phyloP scores from a whole-genome alignment of 2,329 filamentous ascomycete genomes.

The Aspergillus persii region DNA sequence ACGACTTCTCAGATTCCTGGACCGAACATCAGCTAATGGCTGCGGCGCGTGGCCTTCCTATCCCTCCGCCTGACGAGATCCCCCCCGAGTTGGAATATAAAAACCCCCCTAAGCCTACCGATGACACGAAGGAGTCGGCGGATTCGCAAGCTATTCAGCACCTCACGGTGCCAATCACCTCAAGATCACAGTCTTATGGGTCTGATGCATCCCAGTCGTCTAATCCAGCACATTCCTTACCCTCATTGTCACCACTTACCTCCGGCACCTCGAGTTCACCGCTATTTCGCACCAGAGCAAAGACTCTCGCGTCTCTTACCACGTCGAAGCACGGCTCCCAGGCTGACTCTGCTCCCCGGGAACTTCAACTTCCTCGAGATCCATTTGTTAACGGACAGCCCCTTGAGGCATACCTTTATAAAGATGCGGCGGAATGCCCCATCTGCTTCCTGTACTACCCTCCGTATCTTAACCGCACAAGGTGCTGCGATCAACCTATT shows the following conservation, averaged over 20 bases:
- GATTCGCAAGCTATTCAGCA: conserved; percentile 62
- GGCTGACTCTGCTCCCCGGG: conserved; percentile 70
- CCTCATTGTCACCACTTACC: conserved; percentile 55
- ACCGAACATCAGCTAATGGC: conserved; percentile 94
- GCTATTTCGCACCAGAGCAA: conserved; percentile 77
- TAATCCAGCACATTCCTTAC: conserved; percentile 60
- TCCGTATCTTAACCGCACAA: conserved; percentile 86
- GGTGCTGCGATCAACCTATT: conserved; percentile 93
- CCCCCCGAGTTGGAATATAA: conserved; percentile 64
- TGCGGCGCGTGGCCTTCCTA: conserved; percentile 76
- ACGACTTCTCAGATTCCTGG: conserved; percentile 87
- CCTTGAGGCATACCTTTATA: conserved; percentile 90
- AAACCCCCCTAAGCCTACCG: conserved; percentile 49
- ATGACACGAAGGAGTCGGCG: conserved; percentile 48
- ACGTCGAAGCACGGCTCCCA: conserved; percentile 71
- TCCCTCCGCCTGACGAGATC: conserved; percentile 80
- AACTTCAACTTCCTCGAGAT: conserved; percentile 76
- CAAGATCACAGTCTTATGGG: conserved; percentile 72
- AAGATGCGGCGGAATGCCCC: conserved; percentile 83
- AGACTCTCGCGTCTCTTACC: conserved; percentile 80
- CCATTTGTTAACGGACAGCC: conserved; percentile 92
- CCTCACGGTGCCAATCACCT: conserved; percentile 75
- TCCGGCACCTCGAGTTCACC: conserved; percentile 52
- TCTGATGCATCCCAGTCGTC: conserved; percentile 70
- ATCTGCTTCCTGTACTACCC: conserved; percentile 97